phyloP scores from a whole-genome alignment of 169 alveolate species.

The Perkinsus marinus region DNA sequence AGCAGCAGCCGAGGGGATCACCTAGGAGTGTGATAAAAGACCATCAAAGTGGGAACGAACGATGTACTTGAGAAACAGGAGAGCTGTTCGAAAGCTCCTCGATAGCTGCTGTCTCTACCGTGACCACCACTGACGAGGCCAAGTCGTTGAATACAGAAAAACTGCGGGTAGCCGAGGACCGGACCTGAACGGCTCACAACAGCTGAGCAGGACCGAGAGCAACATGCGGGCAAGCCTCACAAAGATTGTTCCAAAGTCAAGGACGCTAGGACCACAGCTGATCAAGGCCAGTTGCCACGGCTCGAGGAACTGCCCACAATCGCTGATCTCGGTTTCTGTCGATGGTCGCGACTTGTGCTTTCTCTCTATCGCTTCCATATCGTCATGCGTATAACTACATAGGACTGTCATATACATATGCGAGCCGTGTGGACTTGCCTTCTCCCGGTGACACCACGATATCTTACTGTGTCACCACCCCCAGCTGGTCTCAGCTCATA shows the following conservation, averaged over 20 bases:
- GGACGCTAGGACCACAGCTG: slow-evolving; percentile 51
- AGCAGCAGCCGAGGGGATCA: slow-evolving; percentile 63
- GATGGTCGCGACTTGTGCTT: slow-evolving; percentile 20
- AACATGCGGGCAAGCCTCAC: slow-evolving; percentile 11
- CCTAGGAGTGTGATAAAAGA: slow-evolving; percentile 13
- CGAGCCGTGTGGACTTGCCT: background rate
- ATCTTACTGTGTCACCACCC: background rate
- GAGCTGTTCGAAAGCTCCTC: background rate
- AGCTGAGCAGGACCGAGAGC: too few relatives aligned
- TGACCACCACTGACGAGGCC: slow-evolving; percentile 9
- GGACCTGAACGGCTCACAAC: too few relatives aligned
- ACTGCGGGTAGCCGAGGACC: background rate
- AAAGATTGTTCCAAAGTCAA: slow-evolving; percentile 39
- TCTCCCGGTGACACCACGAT: background rate
- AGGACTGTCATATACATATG: too few relatives aligned
- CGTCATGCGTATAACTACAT: too few relatives aligned
- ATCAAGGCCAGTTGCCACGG: slow-evolving; percentile 23
- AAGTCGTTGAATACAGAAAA: slow-evolving; percentile 21
- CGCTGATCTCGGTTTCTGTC: slow-evolving; percentile 20
- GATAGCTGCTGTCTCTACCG: background rate
- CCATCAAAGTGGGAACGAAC: background rate
- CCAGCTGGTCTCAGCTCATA: background rate
- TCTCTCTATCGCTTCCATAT: slow-evolving; percentile 11
- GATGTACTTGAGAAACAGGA: background rate
- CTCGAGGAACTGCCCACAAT: slow-evolving; percentile 17